Evolutionary conservation across 1,284 basidiomycete species (phyloP).

Genomic region (Wolfiporia cocos): DNA sequence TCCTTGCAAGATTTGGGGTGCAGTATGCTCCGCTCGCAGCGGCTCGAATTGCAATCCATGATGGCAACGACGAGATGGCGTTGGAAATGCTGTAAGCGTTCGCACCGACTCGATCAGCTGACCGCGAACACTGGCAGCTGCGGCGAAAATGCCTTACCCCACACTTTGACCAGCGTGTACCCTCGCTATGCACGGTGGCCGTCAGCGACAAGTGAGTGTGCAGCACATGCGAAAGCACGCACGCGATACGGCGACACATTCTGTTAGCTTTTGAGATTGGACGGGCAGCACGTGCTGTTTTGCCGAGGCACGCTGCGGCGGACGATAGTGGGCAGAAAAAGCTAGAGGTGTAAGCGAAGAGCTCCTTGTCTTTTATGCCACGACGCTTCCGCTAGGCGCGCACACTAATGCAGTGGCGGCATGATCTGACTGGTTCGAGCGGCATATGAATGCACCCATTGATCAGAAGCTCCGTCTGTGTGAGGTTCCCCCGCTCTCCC

Average conservation of each 20-base stretch:
- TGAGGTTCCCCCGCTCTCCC: conserved; percentile 13
- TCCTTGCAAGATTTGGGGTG: conserved; percentile 52
- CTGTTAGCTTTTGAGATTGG: neutral
- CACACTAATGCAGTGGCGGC: conserved; percentile 5
- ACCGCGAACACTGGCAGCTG: conserved; percentile 6
- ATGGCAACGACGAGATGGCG: conserved; percentile 63
- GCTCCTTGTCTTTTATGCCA: conserved; percentile 17
- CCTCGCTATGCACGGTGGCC: conserved; percentile 42
- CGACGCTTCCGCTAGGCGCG: conserved; percentile 16
- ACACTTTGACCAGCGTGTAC: conserved; percentile 63
- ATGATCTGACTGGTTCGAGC: conserved; percentile 18
- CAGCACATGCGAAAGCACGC: conserved; percentile 15
- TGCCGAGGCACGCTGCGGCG: too few species aligned
- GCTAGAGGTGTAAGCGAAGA: conserved; percentile 1
- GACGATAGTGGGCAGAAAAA: too few species aligned
- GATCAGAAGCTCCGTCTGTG: conserved; percentile 15
- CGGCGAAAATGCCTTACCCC: conserved; percentile 37
- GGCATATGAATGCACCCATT: conserved; percentile 18
- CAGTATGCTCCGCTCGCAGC: conserved; percentile 56
- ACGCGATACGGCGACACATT: conserved; percentile 35
- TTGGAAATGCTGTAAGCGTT: conserved; percentile 55
- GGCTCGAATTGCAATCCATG: conserved; percentile 55
- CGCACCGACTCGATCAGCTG: conserved; percentile 16
- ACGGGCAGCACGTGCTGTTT: too few species aligned
- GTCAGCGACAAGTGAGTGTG: conserved; percentile 3